These are phyloP conservation scores for Psilocybe cubensis DNA, from an alignment of 768 basidiomycete genomes.

Conservation along the genomic window DNA sequence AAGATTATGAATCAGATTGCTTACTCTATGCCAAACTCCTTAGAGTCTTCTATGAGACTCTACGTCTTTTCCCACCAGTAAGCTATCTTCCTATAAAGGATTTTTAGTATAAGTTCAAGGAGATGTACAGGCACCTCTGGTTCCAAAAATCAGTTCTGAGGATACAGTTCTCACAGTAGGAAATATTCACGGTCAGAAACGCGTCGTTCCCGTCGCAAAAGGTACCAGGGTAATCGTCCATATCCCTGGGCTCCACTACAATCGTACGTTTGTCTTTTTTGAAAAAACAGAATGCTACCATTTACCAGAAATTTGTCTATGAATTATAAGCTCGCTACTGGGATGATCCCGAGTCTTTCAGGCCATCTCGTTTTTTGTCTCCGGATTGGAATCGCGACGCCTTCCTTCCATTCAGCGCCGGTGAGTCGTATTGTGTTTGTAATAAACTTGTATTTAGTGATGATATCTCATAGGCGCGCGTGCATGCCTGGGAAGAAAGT, in stretches of 20 bases:
- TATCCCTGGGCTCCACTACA: slow-evolving; percentile 49
- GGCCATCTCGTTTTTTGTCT: slow-evolving; percentile 48
- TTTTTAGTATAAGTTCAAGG: neutral
- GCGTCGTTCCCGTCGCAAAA: slow-evolving; percentile 42
- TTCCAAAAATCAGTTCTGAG: slow-evolving; percentile 48
- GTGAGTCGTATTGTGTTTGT: slow-evolving; percentile 18
- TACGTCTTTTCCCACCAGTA: neutral
- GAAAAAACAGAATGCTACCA: neutral
- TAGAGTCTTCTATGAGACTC: neutral
- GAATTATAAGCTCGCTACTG: slow-evolving; percentile 52
- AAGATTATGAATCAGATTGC: neutral
- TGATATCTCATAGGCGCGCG: slow-evolving; percentile 14
- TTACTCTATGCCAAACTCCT: neutral
- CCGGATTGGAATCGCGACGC: slow-evolving; percentile 54
- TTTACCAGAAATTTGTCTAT: neutral
- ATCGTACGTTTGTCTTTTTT: slow-evolving; percentile 38
- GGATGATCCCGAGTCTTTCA: slow-evolving; percentile 52
- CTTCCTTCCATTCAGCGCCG: slow-evolving; percentile 55
- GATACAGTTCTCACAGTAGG: slow-evolving; percentile 43
- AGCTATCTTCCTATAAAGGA: neutral
- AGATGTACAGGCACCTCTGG: neutral
- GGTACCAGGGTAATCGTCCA: slow-evolving; percentile 39
- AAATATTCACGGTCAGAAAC: slow-evolving; percentile 40
- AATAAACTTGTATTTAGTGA: neutral
- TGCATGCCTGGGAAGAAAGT: slow-evolving; percentile 27